Conservation (phyloP, 345 rosid species). For the Tarenaya hassleriana region DNA sequence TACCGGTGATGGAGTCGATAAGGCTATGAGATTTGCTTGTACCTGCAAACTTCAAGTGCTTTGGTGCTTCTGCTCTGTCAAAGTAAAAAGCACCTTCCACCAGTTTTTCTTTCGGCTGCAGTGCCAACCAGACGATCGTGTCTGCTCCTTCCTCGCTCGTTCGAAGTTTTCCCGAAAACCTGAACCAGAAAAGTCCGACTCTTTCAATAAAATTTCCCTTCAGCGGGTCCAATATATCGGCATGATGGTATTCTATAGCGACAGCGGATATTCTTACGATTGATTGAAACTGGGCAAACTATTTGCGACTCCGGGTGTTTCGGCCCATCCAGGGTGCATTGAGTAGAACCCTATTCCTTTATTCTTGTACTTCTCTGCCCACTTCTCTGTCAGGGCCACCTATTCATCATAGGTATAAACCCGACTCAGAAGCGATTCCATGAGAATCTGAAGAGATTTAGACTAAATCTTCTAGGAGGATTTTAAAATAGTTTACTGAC, state of each 20-base stretch:
- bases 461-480: neutral
- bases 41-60: conserved; percentile 63
- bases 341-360: conserved; percentile 78
- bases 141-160: conserved; percentile 87
- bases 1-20: conserved; percentile 42
- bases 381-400: conserved; percentile 80
- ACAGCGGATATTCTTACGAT: conserved; percentile 30
- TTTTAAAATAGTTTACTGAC: conserved; percentile 28
- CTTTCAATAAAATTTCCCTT: neutral
- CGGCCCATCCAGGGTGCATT: conserved; percentile 97
- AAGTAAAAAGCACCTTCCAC: conserved; percentile 74
- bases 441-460: neutral
- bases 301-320: conserved; percentile 74
- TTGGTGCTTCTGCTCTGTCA: conserved; percentile 74
- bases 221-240: neutral
- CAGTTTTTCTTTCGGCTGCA: conserved; percentile 74
- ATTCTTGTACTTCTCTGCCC: conserved; percentile 63
- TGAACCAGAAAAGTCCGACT: conserved; percentile 20
- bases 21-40: conserved; percentile 48
- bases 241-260: neutral
- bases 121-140: conserved; percentile 69
- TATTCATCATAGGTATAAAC: conserved; percentile 16
- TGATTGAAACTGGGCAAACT: conserved; percentile 58
- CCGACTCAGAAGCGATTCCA: neutral
- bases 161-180: conserved; percentile 72